Evolutionary conservation across 176 grass and related monocot genomes (phyloP), one percentile per base, ranked within the genome.

Genomic region (Oryza meridionalis): DNA sequence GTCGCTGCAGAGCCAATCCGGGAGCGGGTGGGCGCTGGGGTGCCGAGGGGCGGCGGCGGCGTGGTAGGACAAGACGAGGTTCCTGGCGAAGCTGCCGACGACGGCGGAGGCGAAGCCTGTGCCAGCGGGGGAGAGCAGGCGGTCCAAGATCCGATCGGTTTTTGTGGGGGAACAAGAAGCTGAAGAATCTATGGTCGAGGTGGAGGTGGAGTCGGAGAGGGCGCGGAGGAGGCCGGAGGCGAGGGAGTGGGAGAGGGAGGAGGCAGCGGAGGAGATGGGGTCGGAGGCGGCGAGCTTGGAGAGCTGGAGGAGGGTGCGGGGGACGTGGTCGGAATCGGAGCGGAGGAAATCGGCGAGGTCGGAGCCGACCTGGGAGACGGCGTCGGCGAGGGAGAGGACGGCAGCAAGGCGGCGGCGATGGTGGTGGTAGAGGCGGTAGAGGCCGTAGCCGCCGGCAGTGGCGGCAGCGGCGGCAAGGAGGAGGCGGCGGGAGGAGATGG

Each of bases 271-370:
- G 49, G 76, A 50, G 80, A 84, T 35, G 24, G 76, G 80, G 0
- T 72, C 70, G 81, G 90, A 92, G 22, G 83, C 63, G 11, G 85
- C 85, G 71, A 98, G 84, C 88, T 95, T 98, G 61, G 92, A 94
- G n/a, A 94, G 79, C 81, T 98, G 92, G 88, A 67, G 81, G 50
- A 98, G 78, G 64, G 88, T 94, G 7, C 46, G 64, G 3, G 95
- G 95, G 11, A 95, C 71, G 22, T 90, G 84, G 21, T 93, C 89
- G 66, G 92, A 94, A 67, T 94, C 89, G 38, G 89, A 98, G 45
- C 85, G 73, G 40, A 98, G 79, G 75, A 95, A 98, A 1, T 68
- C 90, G 13, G 76, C 88, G 67, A 98, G 77, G 84, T 95, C 89
- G 65, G 89, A 78, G 1, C 91, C 89, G 77, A 87, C 78, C 12